Evolutionary conservation across 345 rosid genomes (phyloP).

Genomic region (rapeseed (Brassica napus)): Da-Ae NC_063452.1:61267001-61267500

Average conservation of each 20-base stretch:
- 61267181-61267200: constrained; percentile 6
- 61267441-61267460: not conserved
- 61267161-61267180: constrained; percentile 18
- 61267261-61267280: not conserved
- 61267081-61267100: constrained; percentile 32
- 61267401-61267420: constrained; percentile 1
- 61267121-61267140: constrained; percentile 16
- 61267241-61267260: constrained; percentile 39
- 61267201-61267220: constrained; percentile 14
- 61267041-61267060: constrained; percentile 16
- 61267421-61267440: not conserved
- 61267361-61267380: not conserved
- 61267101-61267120: constrained; percentile 22
- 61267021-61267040: constrained; percentile 14
- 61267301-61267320: constrained; percentile 9
- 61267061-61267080: constrained; percentile 24
- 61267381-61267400: not conserved
- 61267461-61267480: not conserved
- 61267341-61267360: constrained; percentile 4
- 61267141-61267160: constrained; percentile 40
- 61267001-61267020: constrained; percentile 6
- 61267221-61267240: constrained; percentile 3
- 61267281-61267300: not conserved
- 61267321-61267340: not conserved
- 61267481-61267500: not conserved